Conservation (phyloP, 225 moss, liverwort and hornwort species). For the Anthoceros angustus region DNA sequence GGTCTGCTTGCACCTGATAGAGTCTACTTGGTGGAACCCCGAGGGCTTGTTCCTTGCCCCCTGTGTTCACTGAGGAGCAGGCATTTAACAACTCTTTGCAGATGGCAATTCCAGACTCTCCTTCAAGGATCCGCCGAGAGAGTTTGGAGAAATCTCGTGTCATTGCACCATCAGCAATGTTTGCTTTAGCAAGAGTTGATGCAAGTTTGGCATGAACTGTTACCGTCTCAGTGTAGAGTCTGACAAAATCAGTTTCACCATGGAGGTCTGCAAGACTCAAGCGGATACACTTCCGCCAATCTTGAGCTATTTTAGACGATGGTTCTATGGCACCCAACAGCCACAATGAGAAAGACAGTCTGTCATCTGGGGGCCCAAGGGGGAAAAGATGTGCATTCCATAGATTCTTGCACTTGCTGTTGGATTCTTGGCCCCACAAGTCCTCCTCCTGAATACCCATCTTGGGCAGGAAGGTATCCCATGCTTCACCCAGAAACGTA, state of each 20-base stretch:
- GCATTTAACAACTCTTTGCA: slow-evolving; percentile 16
- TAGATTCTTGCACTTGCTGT: slow-evolving; percentile 21
- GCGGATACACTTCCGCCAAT: slow-evolving; percentile 30
- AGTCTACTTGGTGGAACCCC: slow-evolving; percentile 37
- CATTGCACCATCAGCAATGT: slow-evolving; percentile 32
- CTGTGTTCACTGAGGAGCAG: slow-evolving; percentile 5
- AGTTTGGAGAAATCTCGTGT: slow-evolving; percentile 38
- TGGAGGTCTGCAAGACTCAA: slow-evolving; percentile 46
- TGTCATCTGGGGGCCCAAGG: slow-evolving; percentile 12
- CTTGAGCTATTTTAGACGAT: slow-evolving; percentile 1
- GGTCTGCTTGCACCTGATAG: slow-evolving; percentile 35
- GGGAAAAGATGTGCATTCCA: slow-evolving; percentile 63
- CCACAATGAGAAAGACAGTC: slow-evolving; percentile 36
- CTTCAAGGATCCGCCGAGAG: slow-evolving; percentile 17
- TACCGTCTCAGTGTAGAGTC: slow-evolving; percentile 27
- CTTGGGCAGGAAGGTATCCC: slow-evolving; percentile 22
- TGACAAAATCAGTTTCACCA: slow-evolving; percentile 29
- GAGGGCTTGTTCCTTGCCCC: not conserved
- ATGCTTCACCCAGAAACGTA: slow-evolving; percentile 35
- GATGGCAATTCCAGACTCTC: slow-evolving; percentile 13
- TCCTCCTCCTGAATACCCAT: slow-evolving; percentile 30
- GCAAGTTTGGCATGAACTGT: slow-evolving; percentile 38
- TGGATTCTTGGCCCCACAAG: slow-evolving; percentile 25
- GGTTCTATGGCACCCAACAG: slow-evolving; percentile 30
- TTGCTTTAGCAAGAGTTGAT: slow-evolving; percentile 41